Evolutionary conservation across 1,284 basidiomycete species (phyloP), one percentile per base, ranked within the genome.

Genomic region (Exobasidium rhododendri): DNA sequence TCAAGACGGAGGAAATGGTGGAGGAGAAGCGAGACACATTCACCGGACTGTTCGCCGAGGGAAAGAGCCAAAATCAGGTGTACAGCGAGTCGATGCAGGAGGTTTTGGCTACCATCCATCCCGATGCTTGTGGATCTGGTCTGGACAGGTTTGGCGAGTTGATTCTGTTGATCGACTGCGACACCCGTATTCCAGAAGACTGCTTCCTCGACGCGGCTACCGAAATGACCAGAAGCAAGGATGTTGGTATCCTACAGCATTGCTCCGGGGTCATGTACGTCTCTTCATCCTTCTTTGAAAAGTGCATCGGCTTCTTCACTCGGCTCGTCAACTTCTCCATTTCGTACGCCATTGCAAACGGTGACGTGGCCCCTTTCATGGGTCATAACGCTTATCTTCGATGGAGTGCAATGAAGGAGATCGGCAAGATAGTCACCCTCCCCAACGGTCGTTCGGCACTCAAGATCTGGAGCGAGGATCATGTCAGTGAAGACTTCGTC

Each of bases 351-450:
- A 87, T 72, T 2, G 59, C 72, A 20, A 47, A 30, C 46, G 63
- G 71, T 13, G 64, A 65, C 51, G 31, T 70, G 0, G 80, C 90
- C 0, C 90, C 90, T 1, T 92, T 92, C 72, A 89, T 92, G 64
- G 91, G 91, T 0, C 91, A 92, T 80, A 92, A 92, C 64, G 90
- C 90, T 1, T 92, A 91, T 82, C 82, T 92, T 40, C 85, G 90
- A 14, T 92, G 91, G 90, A 85, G 85, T 4, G 90, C 90, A 1
- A 81, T 92, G 4, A 90, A 92, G 75, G 90, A 91, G 62, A 88
- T 86, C 2, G 84, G 87, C 6, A 89, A 88, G 66, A 77, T 88
- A 47, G 90, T 91, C 68, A 78, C 81, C 5, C 85, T 83, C 20
- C 88, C 89, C 70, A 84, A 84, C 0, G 75, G 84, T 61, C 84